phyloP scores from a whole-genome alignment of 208 protist genomes.

The Leptomonas pyrrhocoris region DNA sequence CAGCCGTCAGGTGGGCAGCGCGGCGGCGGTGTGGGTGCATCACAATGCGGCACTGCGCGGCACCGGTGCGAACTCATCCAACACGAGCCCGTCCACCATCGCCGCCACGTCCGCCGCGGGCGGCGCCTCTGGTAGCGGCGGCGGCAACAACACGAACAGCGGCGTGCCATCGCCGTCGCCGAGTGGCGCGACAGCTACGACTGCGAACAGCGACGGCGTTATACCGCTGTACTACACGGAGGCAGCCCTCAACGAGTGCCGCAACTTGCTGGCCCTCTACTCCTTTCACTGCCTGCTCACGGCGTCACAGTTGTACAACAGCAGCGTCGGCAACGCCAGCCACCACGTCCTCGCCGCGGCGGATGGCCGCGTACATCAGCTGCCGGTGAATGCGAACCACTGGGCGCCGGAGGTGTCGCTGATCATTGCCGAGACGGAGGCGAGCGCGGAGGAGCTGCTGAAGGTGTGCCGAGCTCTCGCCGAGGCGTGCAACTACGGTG shows the following conservation, averaged over 20 bases:
- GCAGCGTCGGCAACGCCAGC: background rate
- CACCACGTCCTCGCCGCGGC: slow-evolving; percentile 5
- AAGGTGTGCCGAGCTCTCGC: slow-evolving; percentile 16
- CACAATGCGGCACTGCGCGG: slow-evolving; percentile 29
- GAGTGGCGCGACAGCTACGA: background rate
- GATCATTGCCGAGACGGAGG: slow-evolving; percentile 40
- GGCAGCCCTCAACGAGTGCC: slow-evolving; percentile 42
- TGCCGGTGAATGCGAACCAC: slow-evolving; percentile 21
- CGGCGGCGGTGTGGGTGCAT: slow-evolving; percentile 46
- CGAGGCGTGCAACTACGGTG: slow-evolving; percentile 9
- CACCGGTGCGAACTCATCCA: background rate
- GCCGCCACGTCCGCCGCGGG: background rate
- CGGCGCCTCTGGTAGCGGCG: background rate
- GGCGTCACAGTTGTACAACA: slow-evolving; percentile 4
- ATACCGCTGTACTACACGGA: slow-evolving; percentile 41
- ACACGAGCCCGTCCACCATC: slow-evolving; percentile 1
- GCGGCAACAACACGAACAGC: background rate
- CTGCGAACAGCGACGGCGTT: background rate
- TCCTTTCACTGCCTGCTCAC: slow-evolving; percentile 58
- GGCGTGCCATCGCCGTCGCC: background rate
- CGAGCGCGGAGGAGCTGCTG: slow-evolving; percentile 28
- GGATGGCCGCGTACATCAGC: slow-evolving; percentile 22
- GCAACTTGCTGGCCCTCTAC: slow-evolving; percentile 51
- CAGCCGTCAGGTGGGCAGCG: slow-evolving; percentile 36
- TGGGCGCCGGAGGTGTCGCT: slow-evolving; percentile 40